A percentile compares a stretch with the other conserved stretches of the same genome.
Conservation (phyloP, 768 basidiomycete species). For the Panaeolus cyanescens region DNA sequence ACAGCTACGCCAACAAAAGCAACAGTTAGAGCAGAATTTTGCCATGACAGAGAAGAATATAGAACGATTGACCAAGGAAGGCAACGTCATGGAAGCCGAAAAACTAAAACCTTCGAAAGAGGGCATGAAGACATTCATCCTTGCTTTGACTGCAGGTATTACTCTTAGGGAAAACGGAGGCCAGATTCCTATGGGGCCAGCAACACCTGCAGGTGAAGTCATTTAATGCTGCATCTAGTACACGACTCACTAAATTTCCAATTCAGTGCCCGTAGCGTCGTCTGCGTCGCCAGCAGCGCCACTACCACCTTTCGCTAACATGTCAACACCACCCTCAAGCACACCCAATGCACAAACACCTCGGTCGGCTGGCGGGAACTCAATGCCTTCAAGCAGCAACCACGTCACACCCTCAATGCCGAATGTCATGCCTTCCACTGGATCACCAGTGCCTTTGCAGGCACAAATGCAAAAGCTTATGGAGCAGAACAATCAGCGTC, state of each 20-base stretch:
- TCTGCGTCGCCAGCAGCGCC: neutral
- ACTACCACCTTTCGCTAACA: neutral
- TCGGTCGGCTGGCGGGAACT: neutral
- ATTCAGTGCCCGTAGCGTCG: neutral
- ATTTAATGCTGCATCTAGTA: neutral
- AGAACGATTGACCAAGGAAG: neutral
- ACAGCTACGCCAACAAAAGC: neutral
- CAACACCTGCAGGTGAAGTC: neutral
- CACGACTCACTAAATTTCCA: neutral
- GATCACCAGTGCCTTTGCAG: neutral
- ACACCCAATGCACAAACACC: conserved; percentile 4
- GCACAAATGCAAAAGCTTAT: conserved; percentile 15
- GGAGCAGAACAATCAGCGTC: conserved; percentile 7
- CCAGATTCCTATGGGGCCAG: neutral
- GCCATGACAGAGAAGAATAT: neutral
- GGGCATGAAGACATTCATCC: neutral
- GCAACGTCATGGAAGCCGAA: neutral
- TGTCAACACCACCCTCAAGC: neutral
- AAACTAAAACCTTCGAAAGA: neutral
- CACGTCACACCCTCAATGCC: neutral
- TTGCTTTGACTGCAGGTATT: neutral
- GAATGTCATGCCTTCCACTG: conserved; percentile 3
- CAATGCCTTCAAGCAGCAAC: neutral
- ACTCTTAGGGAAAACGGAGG: neutral
- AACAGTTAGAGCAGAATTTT: neutral